Conservation (phyloP, 1,284 basidiomycete genomes). For the Apiotrichum gracile region DNA sequence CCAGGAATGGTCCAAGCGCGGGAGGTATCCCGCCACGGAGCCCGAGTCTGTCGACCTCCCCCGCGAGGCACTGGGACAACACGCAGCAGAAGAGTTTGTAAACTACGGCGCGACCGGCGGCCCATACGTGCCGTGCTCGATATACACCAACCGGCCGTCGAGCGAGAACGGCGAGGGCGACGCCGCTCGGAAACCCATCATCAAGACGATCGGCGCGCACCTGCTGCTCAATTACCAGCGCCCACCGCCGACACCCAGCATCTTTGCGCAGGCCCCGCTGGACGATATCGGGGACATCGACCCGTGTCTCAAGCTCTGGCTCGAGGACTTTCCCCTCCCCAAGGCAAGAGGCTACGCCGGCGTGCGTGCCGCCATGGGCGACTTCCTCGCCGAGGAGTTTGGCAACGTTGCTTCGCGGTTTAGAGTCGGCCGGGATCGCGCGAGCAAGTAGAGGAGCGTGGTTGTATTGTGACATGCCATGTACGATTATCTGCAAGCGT, state of each 20-base stretch:
- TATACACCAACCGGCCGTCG: not conserved
- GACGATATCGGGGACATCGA: not conserved
- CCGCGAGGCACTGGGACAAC: not conserved
- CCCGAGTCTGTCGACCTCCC: not conserved
- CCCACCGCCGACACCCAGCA: not conserved
- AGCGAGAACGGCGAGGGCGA: not conserved
- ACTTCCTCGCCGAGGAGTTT: not conserved
- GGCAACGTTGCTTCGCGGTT: not conserved
- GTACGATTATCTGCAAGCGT: no score
- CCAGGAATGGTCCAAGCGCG: slow-evolving; percentile 1
- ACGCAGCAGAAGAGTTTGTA: slow-evolving; percentile 1
- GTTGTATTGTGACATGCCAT: no score
- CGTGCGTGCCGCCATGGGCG: not conserved
- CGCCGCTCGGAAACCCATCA: not conserved
- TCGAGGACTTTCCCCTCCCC: not conserved
- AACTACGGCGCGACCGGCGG: slow-evolving; percentile 1
- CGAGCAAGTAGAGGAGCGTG: not conserved
- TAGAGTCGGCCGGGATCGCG: not conserved
- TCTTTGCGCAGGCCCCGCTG: not conserved
- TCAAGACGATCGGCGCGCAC: not conserved
- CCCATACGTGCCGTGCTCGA: not conserved
- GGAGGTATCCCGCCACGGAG: not conserved
- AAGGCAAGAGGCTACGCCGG: not conserved
- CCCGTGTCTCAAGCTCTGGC: not conserved
- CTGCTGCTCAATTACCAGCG: not conserved